Conservation (phyloP, 768 basidiomycete species). For the Nidularia sp. region DNA sequence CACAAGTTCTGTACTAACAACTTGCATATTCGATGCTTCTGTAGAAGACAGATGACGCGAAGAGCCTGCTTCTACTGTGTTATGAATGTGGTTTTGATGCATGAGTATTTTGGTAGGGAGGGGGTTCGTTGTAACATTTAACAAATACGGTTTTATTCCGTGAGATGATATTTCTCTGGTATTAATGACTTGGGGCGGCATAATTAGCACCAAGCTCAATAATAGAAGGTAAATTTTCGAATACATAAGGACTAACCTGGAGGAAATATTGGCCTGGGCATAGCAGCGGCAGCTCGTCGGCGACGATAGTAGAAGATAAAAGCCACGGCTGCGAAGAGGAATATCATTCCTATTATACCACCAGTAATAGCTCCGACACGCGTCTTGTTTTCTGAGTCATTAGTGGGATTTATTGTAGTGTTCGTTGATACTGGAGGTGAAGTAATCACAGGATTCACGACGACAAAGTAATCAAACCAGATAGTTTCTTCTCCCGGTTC, state of each 20-base stretch:
- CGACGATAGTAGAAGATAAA: background rate
- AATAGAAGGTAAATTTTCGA: background rate
- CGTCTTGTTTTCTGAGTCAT: background rate
- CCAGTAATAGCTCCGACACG: constrained; percentile 23
- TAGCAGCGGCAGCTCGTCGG: background rate
- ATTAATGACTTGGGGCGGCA: background rate
- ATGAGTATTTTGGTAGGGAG: background rate
- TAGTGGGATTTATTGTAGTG: no score
- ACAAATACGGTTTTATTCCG: background rate
- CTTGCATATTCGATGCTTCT: background rate
- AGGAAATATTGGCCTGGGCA: background rate
- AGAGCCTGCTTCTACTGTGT: no score
- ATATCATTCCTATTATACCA: constrained; percentile 2
- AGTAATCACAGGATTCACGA: constrained; percentile 13
- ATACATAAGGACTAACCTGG: background rate
- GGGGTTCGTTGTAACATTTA: background rate
- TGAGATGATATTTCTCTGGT: background rate
- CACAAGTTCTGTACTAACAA: background rate
- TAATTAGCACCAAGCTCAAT: background rate
- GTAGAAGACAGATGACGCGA: no score
- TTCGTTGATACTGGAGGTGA: background rate
- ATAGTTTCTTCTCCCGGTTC: constrained; percentile 30
- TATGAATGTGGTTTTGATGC: background rate
- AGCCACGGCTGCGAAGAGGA: background rate
- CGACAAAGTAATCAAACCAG: constrained; percentile 38